Percentiles rank a stretch among this genome's conserved stretches.
Evolutionary conservation across 2,329 filamentous ascomycete genomes (phyloP).

Genomic region (Sclerotinia sclerotiorum): DNA sequence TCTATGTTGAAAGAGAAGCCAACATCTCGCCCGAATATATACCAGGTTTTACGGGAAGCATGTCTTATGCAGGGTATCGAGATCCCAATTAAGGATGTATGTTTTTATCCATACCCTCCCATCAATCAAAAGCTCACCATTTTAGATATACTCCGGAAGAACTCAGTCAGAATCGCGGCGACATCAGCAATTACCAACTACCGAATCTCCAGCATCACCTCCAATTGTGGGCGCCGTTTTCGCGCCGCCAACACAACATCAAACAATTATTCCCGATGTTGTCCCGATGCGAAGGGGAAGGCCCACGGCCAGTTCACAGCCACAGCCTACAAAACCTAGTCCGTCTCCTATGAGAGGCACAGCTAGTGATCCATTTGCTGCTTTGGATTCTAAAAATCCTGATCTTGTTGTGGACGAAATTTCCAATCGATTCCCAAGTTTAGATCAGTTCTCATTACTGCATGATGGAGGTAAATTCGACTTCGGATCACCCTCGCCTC

Average conservation of each 20-base stretch:
- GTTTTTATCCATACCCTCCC: constrained; percentile 40
- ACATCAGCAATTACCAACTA: constrained; percentile 59
- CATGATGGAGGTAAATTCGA: constrained; percentile 86
- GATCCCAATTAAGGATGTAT: constrained; percentile 84
- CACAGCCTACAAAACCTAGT: constrained; percentile 53
- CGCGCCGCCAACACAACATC: constrained; percentile 68
- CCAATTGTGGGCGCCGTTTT: constrained; percentile 78
- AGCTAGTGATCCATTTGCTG: constrained; percentile 82
- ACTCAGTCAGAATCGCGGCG: constrained; percentile 62
- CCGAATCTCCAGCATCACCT: constrained; percentile 51
- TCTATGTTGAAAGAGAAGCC: constrained; percentile 90
- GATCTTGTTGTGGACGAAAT: constrained; percentile 70
- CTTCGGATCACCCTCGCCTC: constrained; percentile 63
- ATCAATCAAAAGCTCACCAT: constrained; percentile 22
- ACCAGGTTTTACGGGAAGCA: constrained; percentile 83
- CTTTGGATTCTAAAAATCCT: constrained; percentile 69
- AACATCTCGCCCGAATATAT: constrained; percentile 78
- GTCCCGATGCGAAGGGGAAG: constrained; percentile 90
- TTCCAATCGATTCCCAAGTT: constrained; percentile 79
- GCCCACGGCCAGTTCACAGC: constrained; percentile 56
- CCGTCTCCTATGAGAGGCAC: constrained; percentile 70
- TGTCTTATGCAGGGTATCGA: constrained; percentile 87
- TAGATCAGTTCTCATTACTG: constrained; percentile 89
- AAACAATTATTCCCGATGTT: constrained; percentile 79
- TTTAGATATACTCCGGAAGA: constrained; percentile 69